Evolutionary conservation across 164 flowering plant species (phyloP), one percentile per base, ranked within the genome.

Genomic region (Aristolochia californica): DNA sequence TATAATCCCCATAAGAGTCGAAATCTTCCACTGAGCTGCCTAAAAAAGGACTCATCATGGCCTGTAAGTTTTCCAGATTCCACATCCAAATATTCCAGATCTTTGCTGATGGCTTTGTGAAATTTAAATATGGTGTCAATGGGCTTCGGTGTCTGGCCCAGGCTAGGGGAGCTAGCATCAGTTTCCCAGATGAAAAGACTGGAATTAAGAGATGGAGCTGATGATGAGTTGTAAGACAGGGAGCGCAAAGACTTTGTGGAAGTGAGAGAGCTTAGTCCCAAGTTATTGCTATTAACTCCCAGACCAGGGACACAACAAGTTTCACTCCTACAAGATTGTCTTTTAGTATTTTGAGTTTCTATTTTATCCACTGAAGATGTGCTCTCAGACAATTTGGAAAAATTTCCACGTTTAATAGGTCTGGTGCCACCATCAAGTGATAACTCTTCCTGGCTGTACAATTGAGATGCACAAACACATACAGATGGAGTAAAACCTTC

Each of bases 41-140:
- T 71, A 53, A 91, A 78, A 59, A 84, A 78, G 38, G 74, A 68
- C 60, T 77, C 87, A 53, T 84, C 69, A 73, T 84, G 79, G 60
- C 77, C 84, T 68, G 50, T 72, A 64, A 91, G 91, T 62, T 83
- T 87, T 47, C 86, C 94, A 68, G 97, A 91, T 75, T 91, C 97
- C 56, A 72, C 80, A 77, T 91, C 97, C 63, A 91, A 75, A 73
- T 88, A 87, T 68, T 91, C 97, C 80, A 91, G 68, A 66, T 91
- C 97, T 68, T 91, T 91, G 27, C 96, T 62, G 58, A 88, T 85
- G 44, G 97, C 97, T 73, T 87, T 91, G 66, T 91, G 97, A 69
- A 91, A 91, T 62, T 84, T 80, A 65, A 91, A 91, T 66, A 91
- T 85, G 63, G 70, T 87, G 59, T 91, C 97, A 64, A 91, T 91